phyloP scores from a whole-genome alignment of 805 yeast genomes.

The Lipomyces spencermartinsiae region DNA sequence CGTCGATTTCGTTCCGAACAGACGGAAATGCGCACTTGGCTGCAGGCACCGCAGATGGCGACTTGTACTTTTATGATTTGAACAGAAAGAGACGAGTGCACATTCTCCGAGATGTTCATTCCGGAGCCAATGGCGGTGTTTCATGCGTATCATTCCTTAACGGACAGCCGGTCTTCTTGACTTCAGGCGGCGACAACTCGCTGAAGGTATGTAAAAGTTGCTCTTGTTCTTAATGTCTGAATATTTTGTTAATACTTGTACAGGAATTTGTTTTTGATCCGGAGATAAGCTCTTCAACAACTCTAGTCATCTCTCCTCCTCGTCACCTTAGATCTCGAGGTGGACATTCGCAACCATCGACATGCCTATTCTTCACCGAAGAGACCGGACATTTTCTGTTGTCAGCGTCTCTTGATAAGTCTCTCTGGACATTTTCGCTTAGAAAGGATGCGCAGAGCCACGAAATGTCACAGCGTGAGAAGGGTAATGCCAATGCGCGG shows the following conservation, averaged over 20 bases:
- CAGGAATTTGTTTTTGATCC: slow-evolving; percentile 92
- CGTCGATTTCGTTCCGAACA: slow-evolving; percentile 81
- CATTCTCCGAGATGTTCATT: slow-evolving; percentile 72
- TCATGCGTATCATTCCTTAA: slow-evolving; percentile 74
- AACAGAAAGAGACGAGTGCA: slow-evolving; percentile 76
- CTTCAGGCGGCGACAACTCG: slow-evolving; percentile 90
- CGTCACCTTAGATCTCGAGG: slow-evolving; percentile 91
- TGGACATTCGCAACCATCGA: slow-evolving; percentile 95
- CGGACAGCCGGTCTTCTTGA: slow-evolving; percentile 89
- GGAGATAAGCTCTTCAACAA: slow-evolving; percentile 67
- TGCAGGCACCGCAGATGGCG: slow-evolving; percentile 80
- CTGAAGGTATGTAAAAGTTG: slow-evolving; percentile 52
- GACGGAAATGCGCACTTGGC: slow-evolving; percentile 87
- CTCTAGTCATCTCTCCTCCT: slow-evolving; percentile 76
- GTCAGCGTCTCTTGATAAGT: slow-evolving; percentile 84
- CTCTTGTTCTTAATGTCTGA: background rate
- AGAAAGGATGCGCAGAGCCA: slow-evolving; percentile 97
- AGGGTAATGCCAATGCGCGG: slow-evolving; percentile 53
- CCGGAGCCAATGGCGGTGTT: slow-evolving; percentile 70
- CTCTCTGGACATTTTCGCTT: slow-evolving; percentile 90
- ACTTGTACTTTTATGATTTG: slow-evolving; percentile 83
- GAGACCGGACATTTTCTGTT: slow-evolving; percentile 80
- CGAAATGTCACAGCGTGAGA: slow-evolving; percentile 80
- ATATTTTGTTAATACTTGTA: background rate
- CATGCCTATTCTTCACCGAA: slow-evolving; percentile 75